Percentiles rank a stretch among this genome's conserved stretches.
phyloP scores from a whole-genome alignment of 1,284 basidiomycete species.

The Papiliotrema flavescens region DNA sequence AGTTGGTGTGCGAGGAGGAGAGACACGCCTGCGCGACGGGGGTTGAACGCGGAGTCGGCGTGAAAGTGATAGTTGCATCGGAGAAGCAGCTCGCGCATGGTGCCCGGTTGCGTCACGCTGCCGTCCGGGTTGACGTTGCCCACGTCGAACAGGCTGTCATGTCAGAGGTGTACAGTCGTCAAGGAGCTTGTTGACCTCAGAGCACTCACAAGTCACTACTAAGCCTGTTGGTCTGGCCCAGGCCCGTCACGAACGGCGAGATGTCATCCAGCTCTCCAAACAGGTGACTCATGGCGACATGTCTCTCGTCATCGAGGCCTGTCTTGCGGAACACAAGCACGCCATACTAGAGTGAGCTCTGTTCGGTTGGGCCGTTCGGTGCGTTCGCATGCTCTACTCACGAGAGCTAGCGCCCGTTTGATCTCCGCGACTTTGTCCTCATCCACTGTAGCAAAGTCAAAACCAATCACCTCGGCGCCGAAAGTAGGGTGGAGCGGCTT shows the following conservation, averaged over 20 bases:
- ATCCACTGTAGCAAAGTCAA: slow-evolving; percentile 17
- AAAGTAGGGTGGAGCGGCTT: slow-evolving; percentile 27
- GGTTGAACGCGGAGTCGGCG: slow-evolving; percentile 18
- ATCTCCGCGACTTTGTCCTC: slow-evolving; percentile 16
- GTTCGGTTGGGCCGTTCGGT: not conserved
- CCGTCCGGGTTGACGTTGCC: slow-evolving; percentile 22
- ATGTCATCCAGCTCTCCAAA: slow-evolving; percentile 22
- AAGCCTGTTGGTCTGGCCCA: not conserved
- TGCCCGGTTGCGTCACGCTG: slow-evolving; percentile 14
- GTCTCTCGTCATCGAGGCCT: slow-evolving; percentile 14
- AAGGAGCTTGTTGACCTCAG: not conserved
- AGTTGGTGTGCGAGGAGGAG: slow-evolving; percentile 36
- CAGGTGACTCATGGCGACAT: slow-evolving; percentile 6
- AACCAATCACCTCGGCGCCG: slow-evolving; percentile 19
- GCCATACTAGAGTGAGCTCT: slow-evolving; percentile 10
- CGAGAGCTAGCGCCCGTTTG: slow-evolving; percentile 14
- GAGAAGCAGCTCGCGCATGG: slow-evolving; percentile 15
- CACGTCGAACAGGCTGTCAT: slow-evolving; percentile 20
- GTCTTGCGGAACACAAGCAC: slow-evolving; percentile 21
- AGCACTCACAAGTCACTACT: not conserved
- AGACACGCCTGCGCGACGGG: slow-evolving; percentile 17
- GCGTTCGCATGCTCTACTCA: not conserved
- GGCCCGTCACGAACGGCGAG: slow-evolving; percentile 7
- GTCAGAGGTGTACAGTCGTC: not conserved
- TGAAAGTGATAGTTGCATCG: slow-evolving; percentile 19